phyloP scores from a whole-genome alignment of 2,329 filamentous ascomycete genomes.

The Fusarium stilboides region DNA sequence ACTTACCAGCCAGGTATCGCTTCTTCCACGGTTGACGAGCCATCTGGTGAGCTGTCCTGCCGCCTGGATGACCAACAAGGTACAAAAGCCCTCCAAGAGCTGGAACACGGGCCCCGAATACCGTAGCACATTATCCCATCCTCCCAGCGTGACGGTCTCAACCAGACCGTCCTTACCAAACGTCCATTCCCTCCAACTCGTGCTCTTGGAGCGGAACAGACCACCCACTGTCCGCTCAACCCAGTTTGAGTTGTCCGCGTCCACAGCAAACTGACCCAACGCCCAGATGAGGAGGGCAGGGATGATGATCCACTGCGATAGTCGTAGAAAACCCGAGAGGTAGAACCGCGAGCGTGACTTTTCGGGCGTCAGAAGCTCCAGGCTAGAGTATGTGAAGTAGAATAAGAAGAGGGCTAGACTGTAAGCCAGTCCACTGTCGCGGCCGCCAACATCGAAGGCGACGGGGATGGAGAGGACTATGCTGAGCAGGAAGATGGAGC shows the following conservation, averaged over 20 bases:
- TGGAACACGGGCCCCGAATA: constrained; percentile 97
- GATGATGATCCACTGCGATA: constrained; percentile 89
- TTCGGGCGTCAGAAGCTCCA: constrained; percentile 86
- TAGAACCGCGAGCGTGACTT: constrained; percentile 81
- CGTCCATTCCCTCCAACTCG: constrained; percentile 85
- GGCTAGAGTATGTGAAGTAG: constrained; percentile 88
- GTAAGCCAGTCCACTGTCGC: constrained; percentile 94
- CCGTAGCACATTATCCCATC: constrained; percentile 89
- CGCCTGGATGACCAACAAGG: constrained; percentile 93
- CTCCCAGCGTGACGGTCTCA: constrained; percentile 84
- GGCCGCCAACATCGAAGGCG: constrained; percentile 97
- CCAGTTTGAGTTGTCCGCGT: constrained; percentile 84
- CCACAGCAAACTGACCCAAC: constrained; percentile 93
- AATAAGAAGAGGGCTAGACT: constrained; percentile 90
- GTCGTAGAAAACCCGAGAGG: constrained; percentile 77
- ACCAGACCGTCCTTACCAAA: constrained; percentile 89
- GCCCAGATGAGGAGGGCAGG: constrained; percentile 94
- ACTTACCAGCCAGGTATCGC: constrained; percentile 96
- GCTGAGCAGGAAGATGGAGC: constrained; percentile 87
- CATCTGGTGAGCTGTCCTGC: constrained; percentile 94
- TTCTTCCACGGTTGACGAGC: constrained; percentile 92
- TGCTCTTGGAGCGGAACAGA: constrained; percentile 72
- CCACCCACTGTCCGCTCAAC: constrained; percentile 83
- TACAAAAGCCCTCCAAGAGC: constrained; percentile 96
- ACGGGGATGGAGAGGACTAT: constrained; percentile 97